A percentile compares a stretch with the other conserved stretches of the same genome.
phyloP scores from a whole-genome alignment of 2,329 filamentous ascomycete species.

The Cladosporium oxysporum region DNA sequence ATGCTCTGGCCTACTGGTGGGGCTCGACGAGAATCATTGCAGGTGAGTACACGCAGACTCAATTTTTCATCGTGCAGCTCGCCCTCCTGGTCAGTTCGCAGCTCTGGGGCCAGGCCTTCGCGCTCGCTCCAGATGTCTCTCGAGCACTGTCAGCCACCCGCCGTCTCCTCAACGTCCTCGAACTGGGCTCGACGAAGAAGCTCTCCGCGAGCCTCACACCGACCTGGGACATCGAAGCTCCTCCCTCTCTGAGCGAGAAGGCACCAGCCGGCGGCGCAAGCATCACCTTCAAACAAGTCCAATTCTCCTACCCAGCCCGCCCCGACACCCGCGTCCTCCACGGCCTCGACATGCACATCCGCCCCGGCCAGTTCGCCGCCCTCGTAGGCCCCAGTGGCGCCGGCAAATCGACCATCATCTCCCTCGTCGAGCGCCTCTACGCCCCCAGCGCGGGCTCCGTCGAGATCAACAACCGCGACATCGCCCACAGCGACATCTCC shows the following conservation, averaged over 20 bases:
- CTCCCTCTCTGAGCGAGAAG: background rate
- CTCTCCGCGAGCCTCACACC: conserved; percentile 5
- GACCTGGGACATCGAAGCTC: background rate
- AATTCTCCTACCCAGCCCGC: conserved; percentile 67
- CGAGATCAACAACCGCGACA: conserved; percentile 50
- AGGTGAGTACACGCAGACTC: conserved; percentile 65
- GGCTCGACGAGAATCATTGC: conserved; percentile 68
- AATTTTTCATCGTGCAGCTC: conserved; percentile 73
- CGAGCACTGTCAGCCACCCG: conserved; percentile 63
- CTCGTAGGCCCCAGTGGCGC: conserved; percentile 46
- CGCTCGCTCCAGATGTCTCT: conserved; percentile 72
- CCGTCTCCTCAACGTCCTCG: conserved; percentile 52
- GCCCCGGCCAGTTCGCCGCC: conserved; percentile 43
- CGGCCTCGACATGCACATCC: conserved; percentile 33
- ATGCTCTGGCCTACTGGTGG: conserved; percentile 78
- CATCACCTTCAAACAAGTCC: conserved; percentile 55
- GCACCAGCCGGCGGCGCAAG: conserved; percentile 5
- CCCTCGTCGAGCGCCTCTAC: conserved; percentile 54
- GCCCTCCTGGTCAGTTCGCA: conserved; percentile 72
- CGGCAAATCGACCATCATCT: conserved; percentile 45
- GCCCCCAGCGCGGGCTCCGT: conserved; percentile 65
- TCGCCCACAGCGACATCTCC: conserved; percentile 36
- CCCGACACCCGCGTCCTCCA: conserved; percentile 60
- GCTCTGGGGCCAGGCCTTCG: conserved; percentile 73
- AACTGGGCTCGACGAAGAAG: conserved; percentile 34